Percentiles rank a stretch among this genome's conserved stretches.
phyloP scores from a whole-genome alignment of 2,329 filamentous ascomycete genomes.

The Fusarium luffae region DNA sequence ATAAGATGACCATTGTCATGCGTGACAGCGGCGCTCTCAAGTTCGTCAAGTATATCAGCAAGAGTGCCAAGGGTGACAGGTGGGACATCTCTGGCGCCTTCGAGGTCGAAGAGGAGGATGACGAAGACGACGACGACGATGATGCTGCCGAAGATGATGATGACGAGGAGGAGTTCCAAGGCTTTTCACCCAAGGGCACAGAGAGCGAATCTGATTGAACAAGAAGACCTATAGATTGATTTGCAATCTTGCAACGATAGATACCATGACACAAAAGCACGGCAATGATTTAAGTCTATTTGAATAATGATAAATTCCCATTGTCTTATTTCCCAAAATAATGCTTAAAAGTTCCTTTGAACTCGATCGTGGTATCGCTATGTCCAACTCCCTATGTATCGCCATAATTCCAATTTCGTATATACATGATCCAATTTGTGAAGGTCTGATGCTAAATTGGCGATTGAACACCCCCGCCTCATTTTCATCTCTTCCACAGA shows the following conservation, averaged over 20 bases:
- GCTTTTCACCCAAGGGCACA: slow-evolving; percentile 60
- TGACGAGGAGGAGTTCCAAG: slow-evolving; percentile 67
- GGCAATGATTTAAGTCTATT: slow-evolving; percentile 17
- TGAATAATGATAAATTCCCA: background rate
- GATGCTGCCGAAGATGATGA: slow-evolving; percentile 54
- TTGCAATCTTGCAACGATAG: slow-evolving; percentile 24
- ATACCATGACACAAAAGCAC: slow-evolving; percentile 37
- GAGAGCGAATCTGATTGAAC: slow-evolving; percentile 52
- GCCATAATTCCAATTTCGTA: slow-evolving; percentile 22
- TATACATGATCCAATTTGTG: slow-evolving; percentile 11
- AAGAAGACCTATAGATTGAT: slow-evolving; percentile 25
- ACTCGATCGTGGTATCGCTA: slow-evolving; percentile 29
- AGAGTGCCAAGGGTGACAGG: slow-evolving; percentile 83
- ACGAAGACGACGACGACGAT: slow-evolving; percentile 54
- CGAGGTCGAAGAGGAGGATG: slow-evolving; percentile 72
- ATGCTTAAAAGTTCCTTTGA: slow-evolving; percentile 5
- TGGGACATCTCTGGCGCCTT: slow-evolving; percentile 90
- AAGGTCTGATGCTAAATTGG: background rate
- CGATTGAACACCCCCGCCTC: background rate
- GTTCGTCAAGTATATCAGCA: slow-evolving; percentile 96
- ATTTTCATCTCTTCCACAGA: background rate
- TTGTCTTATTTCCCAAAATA: slow-evolving; percentile 8
- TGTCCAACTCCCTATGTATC: slow-evolving; percentile 13
- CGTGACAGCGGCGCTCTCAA: slow-evolving; percentile 86
- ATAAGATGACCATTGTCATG: slow-evolving; percentile 89